Evolutionary conservation across 768 basidiomycete genomes (phyloP), one percentile per base, ranked within the genome.

Genomic region (Candolleomyces efflorescens): DNA sequence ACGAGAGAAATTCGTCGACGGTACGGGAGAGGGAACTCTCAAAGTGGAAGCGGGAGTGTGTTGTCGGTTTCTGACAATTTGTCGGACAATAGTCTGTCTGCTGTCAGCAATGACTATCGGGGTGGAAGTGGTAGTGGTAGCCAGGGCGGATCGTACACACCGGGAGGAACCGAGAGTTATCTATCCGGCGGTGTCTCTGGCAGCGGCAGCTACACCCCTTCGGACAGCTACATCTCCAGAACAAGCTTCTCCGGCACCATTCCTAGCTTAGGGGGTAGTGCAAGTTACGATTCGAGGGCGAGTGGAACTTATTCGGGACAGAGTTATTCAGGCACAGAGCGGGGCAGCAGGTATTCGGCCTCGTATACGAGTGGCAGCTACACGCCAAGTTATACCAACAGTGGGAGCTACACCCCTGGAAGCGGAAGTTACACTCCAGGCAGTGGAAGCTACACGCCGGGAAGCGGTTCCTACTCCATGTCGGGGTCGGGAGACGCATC

Each of bases 1-100:
- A 79, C 82, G 0, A 69, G 81, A 15, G 87, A 78, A 39, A 77
- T 90, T 6, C 73, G 85, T 54, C 73, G 87, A 57, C 73, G 83
- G 37, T 69, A 60, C 22, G 67, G 75, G 3, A 77, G 79, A 2
- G 73, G 70, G 22, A 75, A 81, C 41, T 74, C 79, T 6, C 73
- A 74, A 53, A 78, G 80, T 1, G 75, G 67, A 6, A 72, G 74
- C 0, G 73, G 3, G 71, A 73, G 49, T 59, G 63, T 0, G 64
- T 65, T 60, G 59, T 62, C 67, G 65, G n/a, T 55, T 27, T 63
- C 68, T 17, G 79, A 80, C n/a, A 73, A 72, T 11, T 68, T 67
- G 5, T 82, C 81, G 0, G 84, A 89, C 59, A 85, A 86, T 61
- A 68, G 67, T 5, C 63, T 59, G 9, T 68, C 62, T 11, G 32